phyloP scores from a whole-genome alignment of 192 early-diverging fungal genomes.

The Lunasporangiospora selenospora region DNA sequence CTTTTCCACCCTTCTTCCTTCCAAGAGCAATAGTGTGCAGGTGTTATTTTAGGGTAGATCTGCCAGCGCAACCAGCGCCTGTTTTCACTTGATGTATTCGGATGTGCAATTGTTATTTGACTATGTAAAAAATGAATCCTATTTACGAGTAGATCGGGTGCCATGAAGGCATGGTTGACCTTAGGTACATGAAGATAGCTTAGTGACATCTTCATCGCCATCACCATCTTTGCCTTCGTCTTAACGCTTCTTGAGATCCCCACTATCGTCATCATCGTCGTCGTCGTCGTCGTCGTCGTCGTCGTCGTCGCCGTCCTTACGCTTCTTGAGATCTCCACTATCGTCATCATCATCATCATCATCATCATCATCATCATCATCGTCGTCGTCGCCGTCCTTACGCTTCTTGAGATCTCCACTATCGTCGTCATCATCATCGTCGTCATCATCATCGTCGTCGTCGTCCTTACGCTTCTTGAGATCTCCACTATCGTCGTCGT shows the following conservation, averaged over 20 bases:
- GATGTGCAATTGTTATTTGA: no score
- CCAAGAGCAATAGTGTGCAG: background rate
- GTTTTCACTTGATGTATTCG: no score
- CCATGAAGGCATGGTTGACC: background rate
- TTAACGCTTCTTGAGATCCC: conserved; percentile 1
- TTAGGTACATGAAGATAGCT: background rate
- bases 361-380: background rate
- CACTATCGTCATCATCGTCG: background rate
- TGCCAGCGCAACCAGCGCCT: background rate
- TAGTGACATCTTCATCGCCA: background rate
- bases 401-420: background rate
- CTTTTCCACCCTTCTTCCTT: no score
- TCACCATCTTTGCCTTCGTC: background rate
- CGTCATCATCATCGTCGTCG: background rate
- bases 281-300: background rate
- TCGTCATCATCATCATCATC: background rate
- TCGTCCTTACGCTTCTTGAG: background rate
- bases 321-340: background rate
- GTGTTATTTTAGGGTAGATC: background rate
- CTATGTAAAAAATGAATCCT: no score
- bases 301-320: background rate
- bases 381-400: background rate
- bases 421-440: no score
- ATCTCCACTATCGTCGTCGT: background rate
- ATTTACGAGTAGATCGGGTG: no score